Conservation (phyloP, 192 early-diverging fungal species). For the Pilaira anomala region DNA sequence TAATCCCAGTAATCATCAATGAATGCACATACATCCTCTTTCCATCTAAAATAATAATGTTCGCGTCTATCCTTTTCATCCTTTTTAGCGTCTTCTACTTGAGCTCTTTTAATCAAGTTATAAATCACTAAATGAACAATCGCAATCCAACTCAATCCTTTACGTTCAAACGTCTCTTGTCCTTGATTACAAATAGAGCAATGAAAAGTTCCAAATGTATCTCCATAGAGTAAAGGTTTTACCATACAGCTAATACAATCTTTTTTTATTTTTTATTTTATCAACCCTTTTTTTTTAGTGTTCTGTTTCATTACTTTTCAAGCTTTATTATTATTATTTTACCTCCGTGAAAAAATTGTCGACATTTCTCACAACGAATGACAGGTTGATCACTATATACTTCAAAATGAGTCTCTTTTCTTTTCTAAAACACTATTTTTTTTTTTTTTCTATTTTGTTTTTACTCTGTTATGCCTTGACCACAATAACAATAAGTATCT, state of each 20-base stretch:
- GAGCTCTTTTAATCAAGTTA: constrained; percentile 52
- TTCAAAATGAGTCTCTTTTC: no score
- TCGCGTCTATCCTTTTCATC: constrained; percentile 34
- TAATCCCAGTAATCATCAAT: constrained; percentile 76
- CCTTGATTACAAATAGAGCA: constrained; percentile 71
- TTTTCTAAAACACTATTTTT: no score
- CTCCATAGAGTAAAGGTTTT: constrained; percentile 62
- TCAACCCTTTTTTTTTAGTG: no score
- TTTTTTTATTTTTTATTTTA: constrained; percentile 18
- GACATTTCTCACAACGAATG: constrained; percentile 63
- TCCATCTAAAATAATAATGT: constrained; percentile 73
- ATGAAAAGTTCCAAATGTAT: constrained; percentile 70
- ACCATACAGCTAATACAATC: constrained; percentile 61
- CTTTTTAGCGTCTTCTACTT: constrained; percentile 34
- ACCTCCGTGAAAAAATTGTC: constrained; percentile 76
- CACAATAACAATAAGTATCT: constrained; percentile 80
- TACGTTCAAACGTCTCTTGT: constrained; percentile 64
- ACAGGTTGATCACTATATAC: constrained; percentile 57
- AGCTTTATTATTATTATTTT: constrained; percentile 17
- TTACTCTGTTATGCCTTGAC: constrained; percentile 55
- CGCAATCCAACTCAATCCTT: constrained; percentile 62
- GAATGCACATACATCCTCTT: constrained; percentile 76
- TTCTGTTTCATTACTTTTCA: neutral
- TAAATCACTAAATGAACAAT: constrained; percentile 75
- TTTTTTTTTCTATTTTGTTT: constrained; percentile 20